phyloP scores from a whole-genome alignment of 495 filamentous ascomycete species.

The Evernia prunastri region DNA sequence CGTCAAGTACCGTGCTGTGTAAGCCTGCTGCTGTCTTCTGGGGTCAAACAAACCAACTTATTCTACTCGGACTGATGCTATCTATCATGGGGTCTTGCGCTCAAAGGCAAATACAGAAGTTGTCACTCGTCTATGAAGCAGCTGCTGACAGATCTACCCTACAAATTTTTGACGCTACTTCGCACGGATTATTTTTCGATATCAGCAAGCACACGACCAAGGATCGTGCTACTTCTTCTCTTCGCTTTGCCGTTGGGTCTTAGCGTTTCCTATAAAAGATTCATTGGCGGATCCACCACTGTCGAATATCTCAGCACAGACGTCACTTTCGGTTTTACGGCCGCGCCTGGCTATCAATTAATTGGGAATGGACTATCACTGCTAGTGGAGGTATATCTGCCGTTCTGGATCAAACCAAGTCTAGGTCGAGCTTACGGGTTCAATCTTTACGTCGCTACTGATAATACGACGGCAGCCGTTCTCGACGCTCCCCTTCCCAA shows the following conservation, averaged over 20 bases:
- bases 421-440: background rate
- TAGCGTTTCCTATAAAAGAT: background rate
- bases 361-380: background rate
- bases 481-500: background rate
- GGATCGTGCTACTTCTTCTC: background rate
- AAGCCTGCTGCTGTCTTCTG: constrained; percentile 1
- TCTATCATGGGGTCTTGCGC: constrained; percentile 12
- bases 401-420: background rate
- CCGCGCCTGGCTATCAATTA: background rate
- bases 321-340: background rate
- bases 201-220: background rate
- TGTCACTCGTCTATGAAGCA: background rate
- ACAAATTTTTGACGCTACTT: constrained; percentile 14
- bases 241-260: background rate
- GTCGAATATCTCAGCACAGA: background rate
- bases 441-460: background rate
- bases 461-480: background rate
- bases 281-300: background rate
- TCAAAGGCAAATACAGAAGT: constrained; percentile 4
- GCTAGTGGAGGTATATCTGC: background rate
- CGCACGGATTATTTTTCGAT: constrained; percentile 1
- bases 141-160: background rate
- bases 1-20: background rate
- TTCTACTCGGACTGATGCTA: constrained; percentile 12
- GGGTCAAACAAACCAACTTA: constrained; percentile 12